A percentile compares a stretch with the other conserved stretches of the same genome.
Evolutionary conservation across 169 alveolate species (phyloP).

Genomic region (Cystoisospora suis): DNA sequence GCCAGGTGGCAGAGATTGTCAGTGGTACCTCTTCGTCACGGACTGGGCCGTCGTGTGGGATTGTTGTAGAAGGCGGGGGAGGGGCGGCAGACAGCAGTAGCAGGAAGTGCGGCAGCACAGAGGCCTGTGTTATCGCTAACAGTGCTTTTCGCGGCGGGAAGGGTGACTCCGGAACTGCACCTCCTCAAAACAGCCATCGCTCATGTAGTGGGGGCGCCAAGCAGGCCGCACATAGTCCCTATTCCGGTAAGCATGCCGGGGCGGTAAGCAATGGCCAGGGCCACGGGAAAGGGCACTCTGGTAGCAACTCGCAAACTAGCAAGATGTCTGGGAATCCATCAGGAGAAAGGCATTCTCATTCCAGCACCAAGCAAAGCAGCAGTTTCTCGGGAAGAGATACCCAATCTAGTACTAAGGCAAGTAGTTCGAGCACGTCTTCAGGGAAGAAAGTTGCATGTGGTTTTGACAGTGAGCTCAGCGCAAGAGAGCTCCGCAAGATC

Average conservation of each 20-base stretch:
- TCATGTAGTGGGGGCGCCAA: no score
- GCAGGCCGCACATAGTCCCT: no score
- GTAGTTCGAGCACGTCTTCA: neutral
- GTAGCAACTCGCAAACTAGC: neutral
- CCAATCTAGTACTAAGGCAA: neutral
- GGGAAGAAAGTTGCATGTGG: neutral
- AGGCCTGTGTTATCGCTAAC: neutral
- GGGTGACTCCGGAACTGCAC: no score
- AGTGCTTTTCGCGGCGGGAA: no score
- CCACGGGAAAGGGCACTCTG: no score
- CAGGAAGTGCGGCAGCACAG: neutral
- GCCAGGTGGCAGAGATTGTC: neutral
- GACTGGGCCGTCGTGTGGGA: neutral
- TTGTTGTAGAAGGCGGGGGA: neutral
- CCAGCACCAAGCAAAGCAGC: no score
- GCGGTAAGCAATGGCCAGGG: no score
- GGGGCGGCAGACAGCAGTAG: neutral
- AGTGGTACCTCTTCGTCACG: neutral
- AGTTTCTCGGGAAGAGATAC: neutral
- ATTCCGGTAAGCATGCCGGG: no score
- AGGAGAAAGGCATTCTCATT: no score
- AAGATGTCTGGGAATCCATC: no score
- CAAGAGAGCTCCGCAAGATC: slow-evolving; percentile 51
- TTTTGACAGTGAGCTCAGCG: slow-evolving; percentile 41
- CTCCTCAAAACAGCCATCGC: no score